Conservation (phyloP, 2,329 filamentous ascomycete genomes). For the Aspergillus hiratsukae region DNA sequence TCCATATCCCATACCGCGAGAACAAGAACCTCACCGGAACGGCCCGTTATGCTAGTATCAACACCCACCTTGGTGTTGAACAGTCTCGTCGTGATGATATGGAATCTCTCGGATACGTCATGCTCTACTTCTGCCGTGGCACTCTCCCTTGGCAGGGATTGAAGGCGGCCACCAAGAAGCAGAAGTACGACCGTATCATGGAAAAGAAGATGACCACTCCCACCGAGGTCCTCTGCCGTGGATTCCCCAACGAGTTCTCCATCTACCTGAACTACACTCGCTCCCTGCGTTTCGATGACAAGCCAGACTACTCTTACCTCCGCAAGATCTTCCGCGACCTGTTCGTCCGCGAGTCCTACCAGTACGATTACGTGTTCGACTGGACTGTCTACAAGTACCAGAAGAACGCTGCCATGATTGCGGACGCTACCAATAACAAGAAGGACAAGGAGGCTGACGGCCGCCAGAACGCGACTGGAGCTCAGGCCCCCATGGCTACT, state of each 20-base stretch:
- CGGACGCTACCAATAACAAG: constrained; percentile 66
- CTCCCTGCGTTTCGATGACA: constrained; percentile 97
- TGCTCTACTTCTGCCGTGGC: constrained; percentile 99
- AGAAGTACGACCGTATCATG: constrained; percentile 99
- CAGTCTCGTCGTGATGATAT: constrained; percentile 99
- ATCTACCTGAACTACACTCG: constrained; percentile 99
- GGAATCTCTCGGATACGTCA: constrained; percentile 98
- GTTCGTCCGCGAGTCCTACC: constrained; percentile 97
- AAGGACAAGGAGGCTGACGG: constrained; percentile 72
- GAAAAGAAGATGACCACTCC: constrained; percentile 99
- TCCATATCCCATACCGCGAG: constrained; percentile 99
- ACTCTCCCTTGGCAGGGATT: constrained; percentile 98
- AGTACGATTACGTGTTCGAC: constrained; percentile 99
- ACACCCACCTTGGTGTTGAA: constrained; percentile 96
- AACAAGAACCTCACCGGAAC: constrained; percentile 99
- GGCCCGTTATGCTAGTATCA: constrained; percentile 97
- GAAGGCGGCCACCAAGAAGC: constrained; percentile 98
- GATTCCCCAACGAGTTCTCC: constrained; percentile 98
- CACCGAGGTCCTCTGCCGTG: constrained; percentile 96
- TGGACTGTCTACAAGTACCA: constrained; percentile 99
- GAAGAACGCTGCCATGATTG: constrained; percentile 96
- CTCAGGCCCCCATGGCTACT: constrained; percentile 46
- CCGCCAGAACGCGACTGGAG: constrained; percentile 62
- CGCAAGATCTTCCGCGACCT: constrained; percentile 99
- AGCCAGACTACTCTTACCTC: constrained; percentile 99